Base-by-base conservation (phyloP, 768 basidiomycete genomes). In the Tricholoma matsutake region DNA sequence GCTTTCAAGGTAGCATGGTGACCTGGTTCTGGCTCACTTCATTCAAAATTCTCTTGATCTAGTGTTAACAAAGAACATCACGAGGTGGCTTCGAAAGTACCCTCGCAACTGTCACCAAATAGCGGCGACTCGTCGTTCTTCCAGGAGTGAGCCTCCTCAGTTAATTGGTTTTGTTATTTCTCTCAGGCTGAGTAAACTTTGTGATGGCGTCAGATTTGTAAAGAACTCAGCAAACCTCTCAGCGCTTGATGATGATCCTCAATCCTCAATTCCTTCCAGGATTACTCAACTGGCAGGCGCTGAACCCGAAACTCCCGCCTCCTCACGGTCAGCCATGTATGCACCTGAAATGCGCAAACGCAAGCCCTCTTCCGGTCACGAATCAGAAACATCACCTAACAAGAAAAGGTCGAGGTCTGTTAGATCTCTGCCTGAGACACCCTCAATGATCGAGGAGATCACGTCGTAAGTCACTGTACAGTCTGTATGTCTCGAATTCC, bases 361-460 rank as follows among this genome's bases (percentile, higher is more conserved):
- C 49, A 64, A 61, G 58, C 28, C 43, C 9, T 18, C 20, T 37
- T 13, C 20, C 9, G 5, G 31, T 45, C 54, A 54, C 49, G n/a
- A 11, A n/a, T 52, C 56, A 22, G 54, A 59, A 22, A 16, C 2
- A 5, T 51, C 22, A 2, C 51, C n/a, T 13, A 53, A n/a, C 29
- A 32, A n/a, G 29, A 53, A 53, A 53, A 53, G 14, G 32, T 7
- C 9, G 14, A 31, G 22, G 51, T 32, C 13, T 18, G 3, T 3
- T 1, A 53, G 8, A 31, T 53, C 55, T 4, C 56, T 25, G 32
- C 29, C 35, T n/a, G 39, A 43, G 56, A 43, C 59, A 3, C 53
- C 54, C 1, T 56, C 54, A 54, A 61, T 61, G 55, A 69, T 63
- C 32, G 66, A 65, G 22, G 68, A 69, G 11, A 67, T 69, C 39